phyloP scores from a whole-genome alignment of 208 protist genomes.

The Trypanosoma avium region DNA sequence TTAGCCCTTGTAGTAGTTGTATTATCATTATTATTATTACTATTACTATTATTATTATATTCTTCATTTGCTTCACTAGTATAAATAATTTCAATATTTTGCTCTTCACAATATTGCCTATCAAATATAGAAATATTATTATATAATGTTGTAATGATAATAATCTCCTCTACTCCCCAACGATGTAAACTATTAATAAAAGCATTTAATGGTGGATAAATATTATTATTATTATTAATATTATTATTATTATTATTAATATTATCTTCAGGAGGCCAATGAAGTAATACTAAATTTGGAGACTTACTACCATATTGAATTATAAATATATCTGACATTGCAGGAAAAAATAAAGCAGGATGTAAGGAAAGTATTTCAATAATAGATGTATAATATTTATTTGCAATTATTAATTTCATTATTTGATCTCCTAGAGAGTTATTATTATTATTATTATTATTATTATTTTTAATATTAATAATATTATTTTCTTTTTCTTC shows the following conservation, averaged over 20 bases:
- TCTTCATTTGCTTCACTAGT: too few species aligned
- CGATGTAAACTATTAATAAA: conserved; percentile 31
- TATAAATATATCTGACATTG: conserved; percentile 45
- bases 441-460: not conserved
- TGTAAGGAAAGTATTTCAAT: conserved; percentile 37
- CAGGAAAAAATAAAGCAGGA: conserved; percentile 33
- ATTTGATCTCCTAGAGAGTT: not conserved
- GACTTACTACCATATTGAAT: conserved; percentile 29
- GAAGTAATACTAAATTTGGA: conserved; percentile 17
- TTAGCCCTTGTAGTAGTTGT: conserved; percentile 33
- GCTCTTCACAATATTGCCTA: conserved; percentile 32
- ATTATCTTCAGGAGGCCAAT: conserved; percentile 30
- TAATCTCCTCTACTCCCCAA: conserved; percentile 10
- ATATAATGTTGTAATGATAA: too few species aligned
- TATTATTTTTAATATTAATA: not conserved
- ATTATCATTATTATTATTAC: conserved; percentile 20
- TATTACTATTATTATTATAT: conserved; percentile 1
- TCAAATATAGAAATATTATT: conserved; percentile 43
- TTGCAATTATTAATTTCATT: conserved; percentile 31
- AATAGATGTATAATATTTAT: conserved; percentile 45
- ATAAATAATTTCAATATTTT: conserved; percentile 38
- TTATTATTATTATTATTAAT: too few species aligned
- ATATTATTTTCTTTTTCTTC: not conserved
- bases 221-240: too few species aligned
- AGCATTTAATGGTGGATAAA: conserved; percentile 29